Base-by-base conservation (phyloP, 2,329 filamentous ascomycete species). In the Grosmannia huntii region DNA sequence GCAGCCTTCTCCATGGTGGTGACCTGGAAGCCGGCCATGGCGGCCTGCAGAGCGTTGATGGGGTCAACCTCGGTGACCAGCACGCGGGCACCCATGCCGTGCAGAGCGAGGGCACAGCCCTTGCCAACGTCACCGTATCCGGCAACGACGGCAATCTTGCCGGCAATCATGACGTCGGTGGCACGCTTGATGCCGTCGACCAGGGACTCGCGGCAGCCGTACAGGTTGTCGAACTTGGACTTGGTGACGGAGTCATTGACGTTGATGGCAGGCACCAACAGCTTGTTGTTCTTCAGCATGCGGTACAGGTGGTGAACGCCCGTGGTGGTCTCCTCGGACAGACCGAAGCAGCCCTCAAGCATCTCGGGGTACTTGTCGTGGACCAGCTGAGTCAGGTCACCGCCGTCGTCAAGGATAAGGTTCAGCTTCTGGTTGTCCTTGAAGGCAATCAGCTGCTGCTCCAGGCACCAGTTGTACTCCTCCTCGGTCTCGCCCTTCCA, bases 221-320 rank as follows among this genome's bases (percentile, higher is more conserved):
- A 99, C 66, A 97, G 80, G 86, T 99, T 99, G 85, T 97, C 94
- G 75, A 99, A 99, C 85, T 99, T 99, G 79, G 90, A 96, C 87
- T 97, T 99, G 77, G 94, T 99, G 73, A 99, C 92, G 61, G 88
- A 91, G 85, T 99, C 92, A 81, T 99, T 97, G 83, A 99, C 92
- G 77, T 99, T 99, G 86, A 97, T 90, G 76, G 92, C 83, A 66
- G 94, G 94, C 66, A 96, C 89, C 63, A 96, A 86, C 65, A 97
- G 90, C 75, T 84, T 82, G 73, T 83, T 83, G 68, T 89, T 85
- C 84, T 94, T 96, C 74, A 97, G 79, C 91, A 96, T 96, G 73
- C 85, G 84, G 88, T 97, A 99, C 62, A 99, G 84, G 82, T 97
- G 92, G 87, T 97, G 94, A 70, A 99, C 92, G 83, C 92, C 92